Base-by-base conservation (phyloP, 768 basidiomycete genomes). In the Amanita inopinata region DNA sequence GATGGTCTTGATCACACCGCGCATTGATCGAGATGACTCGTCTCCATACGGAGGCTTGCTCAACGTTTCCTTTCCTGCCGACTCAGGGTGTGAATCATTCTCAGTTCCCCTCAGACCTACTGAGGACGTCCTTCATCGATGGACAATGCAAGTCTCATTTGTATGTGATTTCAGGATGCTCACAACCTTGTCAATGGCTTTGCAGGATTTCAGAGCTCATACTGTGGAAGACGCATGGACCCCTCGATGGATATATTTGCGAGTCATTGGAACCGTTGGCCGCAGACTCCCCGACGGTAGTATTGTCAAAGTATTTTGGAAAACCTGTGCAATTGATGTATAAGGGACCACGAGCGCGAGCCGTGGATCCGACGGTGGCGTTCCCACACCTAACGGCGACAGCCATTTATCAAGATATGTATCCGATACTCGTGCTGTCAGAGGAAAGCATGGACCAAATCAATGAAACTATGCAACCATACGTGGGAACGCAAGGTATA, bases 1-100 rank as follows among this genome's bases (percentile, higher is more conserved):
- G 84, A 74, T 84, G 67, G 72, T 87, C 12, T 64, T 86, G 27
- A 74, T 88, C 39, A 62, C 66, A 3, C 80, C 85, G 0, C 57
- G 55, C 8, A 70, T 86, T 44, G 57, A 73, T 41, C 35, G 49
- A 40, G 74, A 80, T 50, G 54, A 64, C 8, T 53, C 56, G 5
- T 66, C 63, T 7, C 64, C 69, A 1, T 55, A 72, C 25, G 66
- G 67, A 5, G 78, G 78, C 11, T 44, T 53, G 2, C 64, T 88
- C 12, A 58, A 64, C 18, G 63, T 89, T 24, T 58, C 62, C 0
- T 83, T 88, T 53, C 84, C 83, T 14, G 60, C 64, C 5, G 74
- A 69, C 19, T 71, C 77, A 0, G 76, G 64, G 0, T 75, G 75
- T 52, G 69, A 71, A 46, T 55, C 67, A 2, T 82, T 88, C 53